Percentiles rank a stretch among this genome's conserved stretches.
Evolutionary conservation across 768 basidiomycete genomes (phyloP).

Genomic region (Hemileccinum rubropunctum): DNA sequence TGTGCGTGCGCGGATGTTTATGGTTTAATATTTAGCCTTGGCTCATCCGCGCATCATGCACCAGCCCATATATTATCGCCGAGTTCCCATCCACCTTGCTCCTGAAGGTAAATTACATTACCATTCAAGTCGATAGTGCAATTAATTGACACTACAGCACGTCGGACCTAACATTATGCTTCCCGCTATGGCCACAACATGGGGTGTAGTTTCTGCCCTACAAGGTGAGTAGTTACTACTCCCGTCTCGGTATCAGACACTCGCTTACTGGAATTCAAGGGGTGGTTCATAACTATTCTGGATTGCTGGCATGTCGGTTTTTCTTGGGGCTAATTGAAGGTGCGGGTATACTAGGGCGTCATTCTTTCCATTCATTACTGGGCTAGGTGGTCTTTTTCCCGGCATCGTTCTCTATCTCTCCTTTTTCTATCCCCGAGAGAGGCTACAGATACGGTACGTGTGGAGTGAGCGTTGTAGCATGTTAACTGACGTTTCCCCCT

Average conservation of each 20-base stretch:
- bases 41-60: neutral
- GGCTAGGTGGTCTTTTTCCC: slow-evolving; percentile 52
- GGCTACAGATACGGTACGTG: slow-evolving; percentile 20
- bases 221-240: slow-evolving; percentile 42
- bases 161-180: slow-evolving; percentile 55
- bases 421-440: slow-evolving; percentile 38
- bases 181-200: slow-evolving; percentile 58
- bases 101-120: slow-evolving; percentile 38
- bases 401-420: slow-evolving; percentile 57
- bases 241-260: neutral
- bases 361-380: neutral
- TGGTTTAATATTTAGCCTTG: no score
- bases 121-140: neutral
- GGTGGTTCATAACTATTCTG: slow-evolving; percentile 47
- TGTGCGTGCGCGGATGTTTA: slow-evolving; percentile 13
- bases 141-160: slow-evolving; percentile 13
- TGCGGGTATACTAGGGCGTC: slow-evolving; percentile 12
- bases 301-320: slow-evolving; percentile 49
- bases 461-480: neutral
- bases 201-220: slow-evolving; percentile 61
- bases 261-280: slow-evolving; percentile 28
- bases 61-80: slow-evolving; percentile 47
- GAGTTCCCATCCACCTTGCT: slow-evolving; percentile 60
- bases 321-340: slow-evolving; percentile 59
- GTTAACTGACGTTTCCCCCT: neutral